Conservation (phyloP, 305 asterid species). For the Stenogyne calaminthoides region DNA sequence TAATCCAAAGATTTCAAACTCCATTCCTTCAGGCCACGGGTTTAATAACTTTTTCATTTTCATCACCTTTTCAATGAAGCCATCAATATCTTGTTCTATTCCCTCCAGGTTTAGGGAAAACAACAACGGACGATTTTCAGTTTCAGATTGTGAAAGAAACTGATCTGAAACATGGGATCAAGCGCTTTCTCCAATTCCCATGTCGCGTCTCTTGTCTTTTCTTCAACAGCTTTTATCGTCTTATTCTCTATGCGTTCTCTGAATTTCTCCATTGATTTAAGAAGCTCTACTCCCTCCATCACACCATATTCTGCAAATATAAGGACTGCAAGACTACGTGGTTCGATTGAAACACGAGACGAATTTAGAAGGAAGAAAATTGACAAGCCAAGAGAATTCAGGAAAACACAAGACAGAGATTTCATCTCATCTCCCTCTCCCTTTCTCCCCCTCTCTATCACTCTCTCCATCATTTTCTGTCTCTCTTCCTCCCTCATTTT, state of each 20-base stretch:
- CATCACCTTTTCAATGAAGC: background rate
- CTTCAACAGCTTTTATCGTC: background rate
- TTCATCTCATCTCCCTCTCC: background rate
- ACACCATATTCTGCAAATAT: background rate
- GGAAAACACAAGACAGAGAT: no score
- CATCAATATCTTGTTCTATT: background rate
- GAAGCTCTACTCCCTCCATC: background rate
- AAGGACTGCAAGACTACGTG: background rate
- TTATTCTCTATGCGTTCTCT: background rate
- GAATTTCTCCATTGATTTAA: background rate
- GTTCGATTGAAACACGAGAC: background rate
- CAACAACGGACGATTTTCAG: background rate
- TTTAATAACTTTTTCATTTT: background rate
- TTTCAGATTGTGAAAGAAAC: background rate
- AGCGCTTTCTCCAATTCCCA: background rate
- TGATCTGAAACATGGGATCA: background rate
- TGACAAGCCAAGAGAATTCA: background rate
- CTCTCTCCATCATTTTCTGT: background rate
- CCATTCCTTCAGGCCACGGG: background rate
- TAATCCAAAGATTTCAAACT: no score
- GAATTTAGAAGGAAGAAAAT: background rate
- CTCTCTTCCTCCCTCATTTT: background rate
- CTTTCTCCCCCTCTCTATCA: background rate
- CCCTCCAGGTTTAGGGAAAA: background rate
- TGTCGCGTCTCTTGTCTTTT: background rate